Percentiles rank a stretch among this genome's conserved stretches.
phyloP scores from a whole-genome alignment of 352 stramenopile species.

The Globisporangium recalcitrans region DNA sequence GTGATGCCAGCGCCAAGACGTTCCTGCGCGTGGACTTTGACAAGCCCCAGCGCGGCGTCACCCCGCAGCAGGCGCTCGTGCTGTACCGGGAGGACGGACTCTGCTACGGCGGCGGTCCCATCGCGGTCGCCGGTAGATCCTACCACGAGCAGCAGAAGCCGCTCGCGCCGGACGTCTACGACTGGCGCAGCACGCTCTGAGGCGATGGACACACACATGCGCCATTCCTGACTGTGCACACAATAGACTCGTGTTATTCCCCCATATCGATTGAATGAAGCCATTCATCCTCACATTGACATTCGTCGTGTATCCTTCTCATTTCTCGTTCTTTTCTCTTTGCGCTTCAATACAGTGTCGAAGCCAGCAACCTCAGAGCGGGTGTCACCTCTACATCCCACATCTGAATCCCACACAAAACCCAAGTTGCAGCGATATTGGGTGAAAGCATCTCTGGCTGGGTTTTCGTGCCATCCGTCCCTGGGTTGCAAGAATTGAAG shows the following conservation, averaged over 20 bases:
- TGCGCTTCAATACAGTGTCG: neutral
- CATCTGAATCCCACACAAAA: neutral
- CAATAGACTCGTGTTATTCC: constrained; percentile 1
- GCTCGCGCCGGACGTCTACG: constrained; percentile 37
- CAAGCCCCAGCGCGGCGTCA: constrained; percentile 73
- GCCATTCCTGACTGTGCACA: neutral
- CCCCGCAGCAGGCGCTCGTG: constrained; percentile 81
- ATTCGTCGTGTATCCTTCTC: neutral
- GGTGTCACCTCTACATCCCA: neutral
- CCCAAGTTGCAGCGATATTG: neutral
- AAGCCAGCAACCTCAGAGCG: neutral
- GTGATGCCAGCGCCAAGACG: constrained; percentile 4
- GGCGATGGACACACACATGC: neutral
- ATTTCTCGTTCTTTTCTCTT: neutral
- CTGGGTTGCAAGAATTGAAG: constrained; percentile 10
- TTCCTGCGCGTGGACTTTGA: constrained; percentile 81
- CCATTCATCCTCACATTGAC: neutral
- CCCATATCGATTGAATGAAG: neutral
- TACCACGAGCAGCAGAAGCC: constrained; percentile 64
- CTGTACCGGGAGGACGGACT: constrained; percentile 77
- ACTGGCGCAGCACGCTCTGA: constrained; percentile 41
- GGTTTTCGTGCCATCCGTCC: constrained; percentile 4
- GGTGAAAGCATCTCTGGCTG: neutral
- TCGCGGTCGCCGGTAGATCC: constrained; percentile 50
- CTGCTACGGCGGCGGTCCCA: constrained; percentile 75